phyloP scores from a whole-genome alignment of 2,329 filamentous ascomycete genomes.

The Acrocalymma vagum region DNA sequence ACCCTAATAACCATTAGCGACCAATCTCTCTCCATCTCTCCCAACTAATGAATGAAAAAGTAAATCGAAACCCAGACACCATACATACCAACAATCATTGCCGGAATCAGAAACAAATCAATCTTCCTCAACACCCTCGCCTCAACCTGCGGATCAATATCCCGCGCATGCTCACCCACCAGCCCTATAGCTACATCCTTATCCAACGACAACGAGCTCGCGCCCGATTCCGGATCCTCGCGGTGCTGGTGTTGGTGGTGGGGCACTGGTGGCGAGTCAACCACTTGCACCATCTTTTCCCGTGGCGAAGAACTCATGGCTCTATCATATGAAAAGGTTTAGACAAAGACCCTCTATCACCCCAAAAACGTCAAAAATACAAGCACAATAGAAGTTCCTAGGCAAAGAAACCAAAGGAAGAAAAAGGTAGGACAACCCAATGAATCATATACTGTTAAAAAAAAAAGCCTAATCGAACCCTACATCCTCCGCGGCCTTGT shows the following conservation, averaged over 20 bases:
- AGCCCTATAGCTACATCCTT: slow-evolving; percentile 67
- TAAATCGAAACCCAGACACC: not conserved
- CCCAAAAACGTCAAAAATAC: too few species aligned
- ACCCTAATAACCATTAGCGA: slow-evolving; percentile 50
- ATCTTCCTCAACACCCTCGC: slow-evolving; percentile 71
- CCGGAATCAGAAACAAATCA: slow-evolving; percentile 72
- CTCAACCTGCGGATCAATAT: slow-evolving; percentile 64
- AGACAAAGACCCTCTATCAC: too few species aligned
- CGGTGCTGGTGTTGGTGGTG: too few species aligned
- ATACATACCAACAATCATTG: slow-evolving; percentile 60
- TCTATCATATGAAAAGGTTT: slow-evolving; percentile 4
- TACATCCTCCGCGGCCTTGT: too few species aligned
- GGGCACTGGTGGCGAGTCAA: slow-evolving; percentile 15
- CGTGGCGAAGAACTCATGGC: slow-evolving; percentile 3
- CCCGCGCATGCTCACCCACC: slow-evolving; percentile 64
- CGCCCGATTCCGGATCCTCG: slow-evolving; percentile 24
- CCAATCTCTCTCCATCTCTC: too few species aligned
- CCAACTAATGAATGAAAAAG: not conserved
- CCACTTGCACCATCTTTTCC: slow-evolving; percentile 20
- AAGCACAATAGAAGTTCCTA: too few species aligned
- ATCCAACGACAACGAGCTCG: slow-evolving; percentile 38
- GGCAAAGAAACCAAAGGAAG: too few species aligned
- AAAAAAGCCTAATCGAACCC: too few species aligned
- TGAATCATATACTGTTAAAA: too few species aligned
- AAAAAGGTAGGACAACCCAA: too few species aligned